phyloP scores from a whole-genome alignment of 2,329 filamentous ascomycete species.

The Alternaria sp. region DNA sequence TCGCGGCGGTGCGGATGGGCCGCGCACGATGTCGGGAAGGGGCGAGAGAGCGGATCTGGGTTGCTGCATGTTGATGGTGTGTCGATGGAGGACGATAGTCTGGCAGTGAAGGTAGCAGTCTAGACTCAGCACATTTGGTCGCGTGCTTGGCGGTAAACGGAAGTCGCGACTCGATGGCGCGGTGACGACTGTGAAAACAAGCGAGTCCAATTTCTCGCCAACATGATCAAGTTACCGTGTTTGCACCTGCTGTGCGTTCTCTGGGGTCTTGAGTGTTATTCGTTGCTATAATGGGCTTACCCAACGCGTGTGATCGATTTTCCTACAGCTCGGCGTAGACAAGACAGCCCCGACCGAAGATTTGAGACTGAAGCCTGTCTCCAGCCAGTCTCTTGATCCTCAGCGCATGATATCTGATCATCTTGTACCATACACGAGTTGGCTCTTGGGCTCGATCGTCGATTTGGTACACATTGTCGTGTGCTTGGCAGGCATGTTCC shows the following conservation, averaged over 20 bases:
- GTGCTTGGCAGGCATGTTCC: not conserved
- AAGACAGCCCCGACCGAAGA: not conserved
- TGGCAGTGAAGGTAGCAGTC: not conserved
- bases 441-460: not conserved
- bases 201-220: no score
- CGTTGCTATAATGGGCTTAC: not conserved
- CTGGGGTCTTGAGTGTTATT: not conserved
- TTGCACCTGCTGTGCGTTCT: not conserved
- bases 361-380: not conserved
- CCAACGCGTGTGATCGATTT: not conserved
- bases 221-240: not conserved
- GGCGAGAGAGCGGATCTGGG: not conserved
- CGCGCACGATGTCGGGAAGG: not conserved
- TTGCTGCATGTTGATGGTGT: constrained; percentile 1
- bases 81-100: not conserved
- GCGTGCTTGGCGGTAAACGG: not conserved
- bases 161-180: not conserved
- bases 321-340: not conserved
- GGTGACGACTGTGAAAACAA: not conserved
- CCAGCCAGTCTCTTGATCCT: not conserved
- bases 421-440: not conserved
- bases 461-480: not conserved
- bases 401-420: not conserved
- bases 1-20: not conserved
- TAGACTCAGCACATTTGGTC: not conserved